Percentiles rank a stretch among this genome's conserved stretches.
Conservation (phyloP, 495 filamentous ascomycete genomes). For the Aspergillus taichungensis region DNA sequence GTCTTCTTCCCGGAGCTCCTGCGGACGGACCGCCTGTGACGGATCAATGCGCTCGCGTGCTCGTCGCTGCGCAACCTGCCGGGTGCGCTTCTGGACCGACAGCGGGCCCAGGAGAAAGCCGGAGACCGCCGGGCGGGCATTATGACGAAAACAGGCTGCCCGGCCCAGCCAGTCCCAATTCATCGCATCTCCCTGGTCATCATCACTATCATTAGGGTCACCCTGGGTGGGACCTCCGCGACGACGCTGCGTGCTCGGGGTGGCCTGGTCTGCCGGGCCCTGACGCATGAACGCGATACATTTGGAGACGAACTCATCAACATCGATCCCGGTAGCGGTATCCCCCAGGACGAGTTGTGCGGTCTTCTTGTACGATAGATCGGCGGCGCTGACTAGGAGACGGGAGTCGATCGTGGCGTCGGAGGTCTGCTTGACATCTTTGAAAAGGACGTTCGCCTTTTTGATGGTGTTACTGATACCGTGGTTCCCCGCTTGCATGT, state of each 20-base stretch:
- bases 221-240: conserved; percentile 24
- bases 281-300: conserved; percentile 80
- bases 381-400: conserved; percentile 67
- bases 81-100: conserved; percentile 73
- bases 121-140: conserved; percentile 65
- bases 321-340: conserved; percentile 62
- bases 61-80: conserved; percentile 57
- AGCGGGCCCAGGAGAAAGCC: conserved; percentile 86
- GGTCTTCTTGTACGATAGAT: conserved; percentile 66
- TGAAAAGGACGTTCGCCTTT: conserved; percentile 54
- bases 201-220: conserved; percentile 45
- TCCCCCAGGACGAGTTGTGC: conserved; percentile 62
- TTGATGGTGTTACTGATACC: conserved; percentile 54
- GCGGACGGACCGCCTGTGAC: conserved; percentile 55
- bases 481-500: conserved; percentile 47
- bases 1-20: conserved; percentile 63
- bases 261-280: conserved; percentile 26
- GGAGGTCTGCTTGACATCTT: conserved; percentile 76
- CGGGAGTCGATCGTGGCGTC: conserved; percentile 89
- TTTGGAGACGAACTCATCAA: conserved; percentile 90
- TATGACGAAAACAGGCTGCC: conserved; percentile 60
- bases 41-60: conserved; percentile 54
- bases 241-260: conserved; percentile 21
- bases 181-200: conserved; percentile 59
- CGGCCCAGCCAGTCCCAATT: conserved; percentile 84